Conservation (phyloP, 2,329 filamentous ascomycete genomes). For the Fusarium penzigii region DNA sequence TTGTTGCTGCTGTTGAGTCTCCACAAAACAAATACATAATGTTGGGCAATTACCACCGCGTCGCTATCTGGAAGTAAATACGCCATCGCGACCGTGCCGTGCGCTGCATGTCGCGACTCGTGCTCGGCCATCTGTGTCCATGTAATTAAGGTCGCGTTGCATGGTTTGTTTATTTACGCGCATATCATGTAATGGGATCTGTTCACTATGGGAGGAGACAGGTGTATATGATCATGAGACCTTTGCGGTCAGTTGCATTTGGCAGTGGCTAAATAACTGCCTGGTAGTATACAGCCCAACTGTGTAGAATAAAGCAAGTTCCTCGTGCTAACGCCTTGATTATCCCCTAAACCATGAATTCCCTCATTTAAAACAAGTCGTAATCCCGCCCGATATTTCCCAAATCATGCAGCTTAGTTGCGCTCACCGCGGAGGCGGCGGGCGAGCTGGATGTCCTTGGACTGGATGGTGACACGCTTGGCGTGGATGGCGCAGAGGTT, state of each 20-base stretch:
- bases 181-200: neutral
- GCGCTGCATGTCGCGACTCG: no score
- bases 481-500: slow-evolving; percentile 98
- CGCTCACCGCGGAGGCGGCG: slow-evolving; percentile 93
- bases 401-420: slow-evolving; percentile 58
- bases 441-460: slow-evolving; percentile 96
- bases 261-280: slow-evolving; percentile 26
- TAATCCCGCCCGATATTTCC: slow-evolving; percentile 37
- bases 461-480: slow-evolving; percentile 98
- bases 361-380: slow-evolving; percentile 43
- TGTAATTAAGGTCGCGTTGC: no score
- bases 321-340: slow-evolving; percentile 46
- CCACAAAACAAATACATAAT: no score
- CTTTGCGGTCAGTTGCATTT: slow-evolving; percentile 26
- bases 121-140: no score
- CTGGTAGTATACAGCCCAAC: slow-evolving; percentile 46
- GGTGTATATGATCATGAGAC: slow-evolving; percentile 19
- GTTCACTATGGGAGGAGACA: neutral
- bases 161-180: neutral
- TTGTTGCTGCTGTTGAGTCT: no score
- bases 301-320: slow-evolving; percentile 41
- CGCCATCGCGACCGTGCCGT: no score
- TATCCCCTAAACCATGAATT: slow-evolving; percentile 44
- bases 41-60: no score
- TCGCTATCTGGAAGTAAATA: no score